Evolutionary conservation across 192 early-diverging fungal genomes (phyloP), one percentile per base, ranked within the genome.

Genomic region (Obelidium mucronatum): DNA sequence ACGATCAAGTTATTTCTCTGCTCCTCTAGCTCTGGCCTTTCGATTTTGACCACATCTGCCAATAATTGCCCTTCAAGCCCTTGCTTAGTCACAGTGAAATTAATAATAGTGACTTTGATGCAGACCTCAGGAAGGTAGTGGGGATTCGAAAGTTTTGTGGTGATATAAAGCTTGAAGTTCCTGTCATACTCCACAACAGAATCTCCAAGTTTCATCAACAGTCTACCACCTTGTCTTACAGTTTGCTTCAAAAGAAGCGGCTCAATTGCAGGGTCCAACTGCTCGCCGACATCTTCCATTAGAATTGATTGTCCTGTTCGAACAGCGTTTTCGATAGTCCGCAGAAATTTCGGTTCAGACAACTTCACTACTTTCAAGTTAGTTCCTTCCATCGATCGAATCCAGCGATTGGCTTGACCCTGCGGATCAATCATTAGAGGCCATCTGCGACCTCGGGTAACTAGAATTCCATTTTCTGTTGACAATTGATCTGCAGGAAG

Each of bases 51-150:
- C 22, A 90, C 89, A 73, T 90, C 89, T 26, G 87, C 87, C 28
- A 90, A 62, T 8, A 90, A 77, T 67, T 90, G 89, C 2, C 87
- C 87, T 66, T 90, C 89, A 24, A 90, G 75, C 51, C 89, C 89
- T 24, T 77, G 55, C 51, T 84, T 84, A 1, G 89, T 90, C 51
- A 90, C 89, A n/a, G 89, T 90, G 64, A 90, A 90, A 81, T 90
- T 90, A 67, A 90, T 90, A 70, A 90, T 86, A 2, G 89, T 90
- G 28, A 88, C 87, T 73, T 90, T 89, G 76, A 88, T 88, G 72
- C 88, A 89, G 17, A 89, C 85, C 66, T 90, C 89, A 1, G 89
- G 89, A 1, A 90, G 68, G 71, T 90, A 90, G 65, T 90, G 89
- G 6, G 89, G 89, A 65, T 90, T 90, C 17, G 86, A 67, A 1